phyloP scores from a whole-genome alignment of 768 basidiomycete species.

The Lactifluus echinatus region DNA sequence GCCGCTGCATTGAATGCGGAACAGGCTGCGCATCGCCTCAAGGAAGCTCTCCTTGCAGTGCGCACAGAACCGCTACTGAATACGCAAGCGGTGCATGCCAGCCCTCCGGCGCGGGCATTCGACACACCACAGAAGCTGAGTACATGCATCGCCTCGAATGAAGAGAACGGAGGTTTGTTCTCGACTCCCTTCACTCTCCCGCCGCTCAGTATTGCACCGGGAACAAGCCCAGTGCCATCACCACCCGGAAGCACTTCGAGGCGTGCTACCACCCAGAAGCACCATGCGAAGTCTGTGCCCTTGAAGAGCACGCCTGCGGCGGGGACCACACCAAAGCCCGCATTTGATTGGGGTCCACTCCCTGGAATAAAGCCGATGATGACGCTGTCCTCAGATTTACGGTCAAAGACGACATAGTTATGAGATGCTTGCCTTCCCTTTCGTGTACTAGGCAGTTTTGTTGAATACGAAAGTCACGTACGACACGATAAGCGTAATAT shows the following conservation, averaged over 20 bases:
- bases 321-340: conserved; percentile 11
- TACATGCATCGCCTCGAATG: neutral
- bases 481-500: conserved; percentile 4
- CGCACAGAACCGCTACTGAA: conserved; percentile 64
- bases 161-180: neutral
- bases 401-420: conserved; percentile 10
- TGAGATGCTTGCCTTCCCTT: neutral
- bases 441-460: neutral
- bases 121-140: conserved; percentile 14
- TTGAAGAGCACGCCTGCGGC: conserved; percentile 24
- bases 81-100: conserved; percentile 34
- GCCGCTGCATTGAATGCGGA: conserved; percentile 80
- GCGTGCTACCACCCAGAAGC: conserved; percentile 21
- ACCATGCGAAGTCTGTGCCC: conserved; percentile 30
- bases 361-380: conserved; percentile 28
- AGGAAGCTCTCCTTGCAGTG: conserved; percentile 51
- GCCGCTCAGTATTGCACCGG: neutral
- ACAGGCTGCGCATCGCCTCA: conserved; percentile 60
- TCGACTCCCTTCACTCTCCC: conserved; percentile 9
- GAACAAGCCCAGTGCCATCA: conserved; percentile 4
- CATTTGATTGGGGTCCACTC: conserved; percentile 57
- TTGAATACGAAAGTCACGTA: neutral
- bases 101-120: conserved; percentile 25
- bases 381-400: conserved; percentile 14
- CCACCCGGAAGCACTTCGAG: conserved; percentile 1